Evolutionary conservation across 352 stramenopile species (phyloP), one percentile per base, ranked within the genome.

Genomic region (Phytophthora capsici): DNA sequence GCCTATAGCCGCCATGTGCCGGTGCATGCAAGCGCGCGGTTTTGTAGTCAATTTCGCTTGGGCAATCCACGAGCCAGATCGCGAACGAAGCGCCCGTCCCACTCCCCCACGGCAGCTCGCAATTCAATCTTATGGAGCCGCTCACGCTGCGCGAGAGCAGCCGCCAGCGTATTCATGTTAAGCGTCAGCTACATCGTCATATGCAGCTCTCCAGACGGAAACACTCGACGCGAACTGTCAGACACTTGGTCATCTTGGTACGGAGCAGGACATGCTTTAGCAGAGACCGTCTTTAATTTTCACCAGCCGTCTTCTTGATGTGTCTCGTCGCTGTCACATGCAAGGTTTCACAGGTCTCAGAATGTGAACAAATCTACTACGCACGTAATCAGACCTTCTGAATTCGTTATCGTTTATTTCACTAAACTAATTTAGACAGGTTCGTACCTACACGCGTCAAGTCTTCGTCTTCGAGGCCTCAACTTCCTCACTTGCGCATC

Each of bases 1-100:
- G 8, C 19, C 6, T 14, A 17, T 34, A 32, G 19, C 13, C 20
- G 30, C 48, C 28, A 34, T 56, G 48, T 56, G 32, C 49, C 44
- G 41, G 45, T 66, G 55, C 47, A 65, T 70, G 62, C 62, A 41
- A 19, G 20, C 6, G 28, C 16, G 20, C 5, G 6, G 56, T 57
- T 60, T 43, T 54, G 63, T 71, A 62, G 46, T 64, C 63, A 71
- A 19, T 20, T 12, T 2, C 0, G 63, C 25, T 66, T 66, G 48
- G 32, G 38, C 40, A 71, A 62, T 66, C 56, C 37, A 57, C 14
- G 22, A 71, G 50, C 63, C 56, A 28, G 55, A 44, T 23, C 41
- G 41, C 51, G 62, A 63, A 57, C 61, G 50, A 23, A 45, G 16
- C 55, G 38, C 30, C 41, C 47, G 47, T 70, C 56, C 63, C 63